Conservation (phyloP, 2,329 filamentous ascomycete species). For the Colletotrichum sp. region DNA sequence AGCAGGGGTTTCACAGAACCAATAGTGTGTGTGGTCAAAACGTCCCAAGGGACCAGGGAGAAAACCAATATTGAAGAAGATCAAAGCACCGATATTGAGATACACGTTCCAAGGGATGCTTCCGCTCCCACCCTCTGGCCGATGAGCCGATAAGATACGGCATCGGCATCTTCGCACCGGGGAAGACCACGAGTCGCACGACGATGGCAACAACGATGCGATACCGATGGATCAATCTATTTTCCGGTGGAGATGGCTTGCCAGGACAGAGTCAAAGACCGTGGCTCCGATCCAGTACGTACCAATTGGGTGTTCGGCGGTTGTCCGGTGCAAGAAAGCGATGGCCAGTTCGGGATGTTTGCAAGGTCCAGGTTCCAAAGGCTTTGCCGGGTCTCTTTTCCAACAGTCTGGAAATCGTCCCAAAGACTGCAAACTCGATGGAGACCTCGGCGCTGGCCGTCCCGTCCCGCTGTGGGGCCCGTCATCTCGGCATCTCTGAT, state of each 20-base stretch:
- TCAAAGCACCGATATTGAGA: neutral
- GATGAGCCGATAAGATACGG: neutral
- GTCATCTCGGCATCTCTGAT: neutral
- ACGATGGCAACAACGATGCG: neutral
- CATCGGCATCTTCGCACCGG: neutral
- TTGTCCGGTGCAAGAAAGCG: neutral
- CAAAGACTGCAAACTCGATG: constrained; percentile 12
- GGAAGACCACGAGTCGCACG: neutral
- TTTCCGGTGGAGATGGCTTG: neutral
- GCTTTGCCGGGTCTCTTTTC: constrained; percentile 6
- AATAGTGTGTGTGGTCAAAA: constrained; percentile 6
- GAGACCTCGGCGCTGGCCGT: constrained; percentile 20
- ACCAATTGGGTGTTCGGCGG: neutral
- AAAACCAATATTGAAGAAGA: neutral
- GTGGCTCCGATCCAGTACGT: neutral
- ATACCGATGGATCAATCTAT: neutral
- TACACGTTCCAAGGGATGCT: constrained; percentile 3
- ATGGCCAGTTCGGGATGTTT: constrained; percentile 10
- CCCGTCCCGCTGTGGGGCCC: constrained; percentile 18
- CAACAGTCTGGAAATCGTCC: constrained; percentile 11
- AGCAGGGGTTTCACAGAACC: neutral
- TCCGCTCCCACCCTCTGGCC: neutral
- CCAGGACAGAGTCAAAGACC: neutral
- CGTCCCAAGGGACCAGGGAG: constrained; percentile 13
- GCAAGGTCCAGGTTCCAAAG: constrained; percentile 22